These are phyloP conservation scores for Warburgia ugandensis DNA, from an alignment of 164 flowering plant species.

Conservation along the genomic window DNA sequence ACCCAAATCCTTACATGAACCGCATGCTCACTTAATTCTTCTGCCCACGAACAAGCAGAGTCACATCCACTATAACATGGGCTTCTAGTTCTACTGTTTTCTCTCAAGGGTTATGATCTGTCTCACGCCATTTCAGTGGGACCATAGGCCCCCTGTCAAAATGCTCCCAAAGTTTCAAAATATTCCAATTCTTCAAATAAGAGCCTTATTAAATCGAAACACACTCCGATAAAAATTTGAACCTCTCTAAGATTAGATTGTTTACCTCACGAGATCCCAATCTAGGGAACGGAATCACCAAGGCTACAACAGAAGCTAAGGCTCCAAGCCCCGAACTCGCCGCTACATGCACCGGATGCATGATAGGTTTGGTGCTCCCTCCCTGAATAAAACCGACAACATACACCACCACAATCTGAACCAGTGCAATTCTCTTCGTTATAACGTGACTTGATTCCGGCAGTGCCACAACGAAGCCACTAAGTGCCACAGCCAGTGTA, in stretches of 20 bases:
- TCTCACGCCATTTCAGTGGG: no score
- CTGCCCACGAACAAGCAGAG: no score
- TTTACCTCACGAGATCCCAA: slow-evolving; percentile 56
- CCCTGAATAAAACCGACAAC: slow-evolving; percentile 36
- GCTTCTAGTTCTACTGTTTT: no score
- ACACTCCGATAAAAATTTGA: background rate
- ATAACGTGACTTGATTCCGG: slow-evolving; percentile 49
- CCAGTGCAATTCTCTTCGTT: slow-evolving; percentile 59
- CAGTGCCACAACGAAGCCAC: slow-evolving; percentile 45
- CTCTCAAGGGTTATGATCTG: no score
- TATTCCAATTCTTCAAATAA: no score
- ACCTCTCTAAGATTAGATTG: background rate
- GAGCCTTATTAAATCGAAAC: no score
- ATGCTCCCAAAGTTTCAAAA: no score
- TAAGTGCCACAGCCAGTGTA: slow-evolving; percentile 39
- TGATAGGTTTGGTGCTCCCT: slow-evolving; percentile 24
- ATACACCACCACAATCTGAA: slow-evolving; percentile 60
- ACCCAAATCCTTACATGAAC: no score
- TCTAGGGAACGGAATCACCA: slow-evolving; percentile 59
- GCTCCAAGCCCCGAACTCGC: slow-evolving; percentile 65
- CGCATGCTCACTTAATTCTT: no score
- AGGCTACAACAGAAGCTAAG: slow-evolving; percentile 54
- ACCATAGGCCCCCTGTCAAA: no score
- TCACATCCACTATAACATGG: no score
- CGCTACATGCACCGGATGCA: slow-evolving; percentile 64